Percentiles rank a stretch among this genome's conserved stretches.
phyloP scores from a whole-genome alignment of 2,329 filamentous ascomycete species.

The Fusarium napiforme region DNA sequence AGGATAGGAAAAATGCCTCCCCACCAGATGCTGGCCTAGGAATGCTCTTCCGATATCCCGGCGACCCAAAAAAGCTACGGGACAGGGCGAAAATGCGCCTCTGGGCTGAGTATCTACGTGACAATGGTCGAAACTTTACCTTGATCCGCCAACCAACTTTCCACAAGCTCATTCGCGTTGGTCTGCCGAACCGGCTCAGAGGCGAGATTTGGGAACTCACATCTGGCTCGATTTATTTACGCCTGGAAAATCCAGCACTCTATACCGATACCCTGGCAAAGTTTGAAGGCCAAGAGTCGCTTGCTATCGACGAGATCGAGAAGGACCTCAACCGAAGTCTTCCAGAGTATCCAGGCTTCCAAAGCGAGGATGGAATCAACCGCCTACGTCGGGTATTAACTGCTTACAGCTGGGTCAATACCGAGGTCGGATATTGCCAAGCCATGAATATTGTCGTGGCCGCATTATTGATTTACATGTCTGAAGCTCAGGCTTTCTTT shows the following conservation, averaged over 20 bases:
- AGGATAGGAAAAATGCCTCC: conserved; percentile 67
- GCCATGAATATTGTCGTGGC: conserved; percentile 99
- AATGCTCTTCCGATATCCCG: conserved; percentile 92
- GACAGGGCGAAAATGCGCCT: conserved; percentile 97
- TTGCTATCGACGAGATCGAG: conserved; percentile 98
- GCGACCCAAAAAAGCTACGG: conserved; percentile 91
- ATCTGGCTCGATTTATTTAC: conserved; percentile 88
- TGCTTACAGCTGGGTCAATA: conserved; percentile 96
- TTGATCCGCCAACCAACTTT: conserved; percentile 96
- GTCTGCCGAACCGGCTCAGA: conserved; percentile 89
- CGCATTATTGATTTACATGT: conserved; percentile 98
- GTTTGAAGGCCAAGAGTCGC: conserved; percentile 84
- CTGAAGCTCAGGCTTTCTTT: conserved; percentile 94
- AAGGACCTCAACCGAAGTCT: conserved; percentile 97
- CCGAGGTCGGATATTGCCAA: conserved; percentile 97
- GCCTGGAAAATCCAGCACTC: conserved; percentile 84
- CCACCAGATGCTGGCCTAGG: conserved; percentile 91
- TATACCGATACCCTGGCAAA: conserved; percentile 87
- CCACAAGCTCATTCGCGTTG: conserved; percentile 95
- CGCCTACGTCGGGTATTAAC: conserved; percentile 90
- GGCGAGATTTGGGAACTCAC: conserved; percentile 97
- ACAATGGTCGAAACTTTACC: conserved; percentile 93
- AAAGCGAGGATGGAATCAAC: conserved; percentile 94
- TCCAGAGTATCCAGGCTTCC: conserved; percentile 96
- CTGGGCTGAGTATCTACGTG: conserved; percentile 95